These are phyloP conservation scores for Dissoconium aciculare DNA, from an alignment of 2,329 filamentous ascomycete genomes.

Conservation along the genomic window DNA sequence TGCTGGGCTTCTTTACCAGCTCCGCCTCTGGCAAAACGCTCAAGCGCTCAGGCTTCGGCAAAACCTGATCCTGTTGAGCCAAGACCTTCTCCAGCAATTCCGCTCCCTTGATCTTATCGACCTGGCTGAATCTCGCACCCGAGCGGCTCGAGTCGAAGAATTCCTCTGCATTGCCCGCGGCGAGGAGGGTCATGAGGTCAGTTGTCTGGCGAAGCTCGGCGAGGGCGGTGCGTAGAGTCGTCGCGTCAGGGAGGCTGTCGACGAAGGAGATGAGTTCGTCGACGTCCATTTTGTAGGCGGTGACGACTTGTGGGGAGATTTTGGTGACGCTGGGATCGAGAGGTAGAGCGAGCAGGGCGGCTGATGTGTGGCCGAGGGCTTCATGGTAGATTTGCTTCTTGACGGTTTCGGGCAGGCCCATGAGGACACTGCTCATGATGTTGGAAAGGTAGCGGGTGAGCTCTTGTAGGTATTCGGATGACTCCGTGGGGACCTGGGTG, in stretches of 20 bases:
- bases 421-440: slow-evolving; percentile 88
- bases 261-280: slow-evolving; percentile 76
- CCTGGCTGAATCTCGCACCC: slow-evolving; percentile 86
- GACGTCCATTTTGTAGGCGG: slow-evolving; percentile 68
- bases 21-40: slow-evolving; percentile 13
- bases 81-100: slow-evolving; percentile 70
- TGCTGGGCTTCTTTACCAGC: slow-evolving; percentile 14
- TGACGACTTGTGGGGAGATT: slow-evolving; percentile 77
- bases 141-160: slow-evolving; percentile 84
- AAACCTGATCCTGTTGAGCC: slow-evolving; percentile 4
- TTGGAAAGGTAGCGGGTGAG: slow-evolving; percentile 84
- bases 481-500: slow-evolving; percentile 49
- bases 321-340: slow-evolving; percentile 63
- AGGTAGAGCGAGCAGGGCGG: slow-evolving; percentile 43
- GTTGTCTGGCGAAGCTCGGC: slow-evolving; percentile 92
- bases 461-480: slow-evolving; percentile 90
- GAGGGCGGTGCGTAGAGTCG: slow-evolving; percentile 75
- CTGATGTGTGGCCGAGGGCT: slow-evolving; percentile 77
- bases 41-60: slow-evolving; percentile 8
- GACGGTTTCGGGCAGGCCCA: slow-evolving; percentile 87
- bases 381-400: slow-evolving; percentile 98
- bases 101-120: slow-evolving; percentile 81
- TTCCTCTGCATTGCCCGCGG: slow-evolving; percentile 71
- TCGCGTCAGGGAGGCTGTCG: slow-evolving; percentile 59
- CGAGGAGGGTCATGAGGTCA: slow-evolving; percentile 54